phyloP scores from a whole-genome alignment of 495 filamentous ascomycete species.

The Ramalina peruviana region DNA sequence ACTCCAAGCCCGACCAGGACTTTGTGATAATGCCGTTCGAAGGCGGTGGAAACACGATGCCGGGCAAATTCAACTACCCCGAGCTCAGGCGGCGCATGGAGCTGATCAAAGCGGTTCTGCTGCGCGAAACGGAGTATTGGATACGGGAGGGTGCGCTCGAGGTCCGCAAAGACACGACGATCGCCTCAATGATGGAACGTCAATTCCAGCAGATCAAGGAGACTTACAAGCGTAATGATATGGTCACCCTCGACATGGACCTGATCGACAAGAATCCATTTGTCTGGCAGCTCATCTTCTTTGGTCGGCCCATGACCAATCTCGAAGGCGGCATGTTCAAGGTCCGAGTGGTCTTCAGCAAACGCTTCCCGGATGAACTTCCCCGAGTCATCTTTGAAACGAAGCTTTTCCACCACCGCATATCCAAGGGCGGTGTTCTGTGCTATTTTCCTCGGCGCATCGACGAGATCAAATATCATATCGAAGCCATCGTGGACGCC shows the following conservation, averaged over 20 bases:
- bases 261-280: slow-evolving; percentile 48
- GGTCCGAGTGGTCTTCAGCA: slow-evolving; percentile 67
- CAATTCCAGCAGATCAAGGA: slow-evolving; percentile 77
- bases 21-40: slow-evolving; percentile 85
- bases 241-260: slow-evolving; percentile 56
- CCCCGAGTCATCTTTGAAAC: slow-evolving; percentile 74
- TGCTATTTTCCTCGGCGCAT: slow-evolving; percentile 65
- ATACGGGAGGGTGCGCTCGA: slow-evolving; percentile 47
- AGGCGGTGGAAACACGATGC: slow-evolving; percentile 63
- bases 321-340: slow-evolving; percentile 84
- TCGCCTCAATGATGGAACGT: slow-evolving; percentile 66
- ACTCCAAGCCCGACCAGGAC: slow-evolving; percentile 37
- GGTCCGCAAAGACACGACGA: slow-evolving; percentile 51
- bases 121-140: slow-evolving; percentile 62
- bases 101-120: slow-evolving; percentile 49
- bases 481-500: slow-evolving; percentile 70
- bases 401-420: slow-evolving; percentile 75
- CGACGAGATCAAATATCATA: slow-evolving; percentile 72
- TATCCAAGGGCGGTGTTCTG: slow-evolving; percentile 60
- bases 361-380: slow-evolving; percentile 84
- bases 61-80: slow-evolving; percentile 72
- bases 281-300: slow-evolving; percentile 56
- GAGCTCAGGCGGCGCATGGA: slow-evolving; percentile 55
- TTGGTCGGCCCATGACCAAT: slow-evolving; percentile 85
- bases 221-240: slow-evolving; percentile 51